These are phyloP conservation scores for Pythium grandisporangium DNA, from an alignment of 352 stramenopile genomes.

Conservation along the genomic window DNA sequence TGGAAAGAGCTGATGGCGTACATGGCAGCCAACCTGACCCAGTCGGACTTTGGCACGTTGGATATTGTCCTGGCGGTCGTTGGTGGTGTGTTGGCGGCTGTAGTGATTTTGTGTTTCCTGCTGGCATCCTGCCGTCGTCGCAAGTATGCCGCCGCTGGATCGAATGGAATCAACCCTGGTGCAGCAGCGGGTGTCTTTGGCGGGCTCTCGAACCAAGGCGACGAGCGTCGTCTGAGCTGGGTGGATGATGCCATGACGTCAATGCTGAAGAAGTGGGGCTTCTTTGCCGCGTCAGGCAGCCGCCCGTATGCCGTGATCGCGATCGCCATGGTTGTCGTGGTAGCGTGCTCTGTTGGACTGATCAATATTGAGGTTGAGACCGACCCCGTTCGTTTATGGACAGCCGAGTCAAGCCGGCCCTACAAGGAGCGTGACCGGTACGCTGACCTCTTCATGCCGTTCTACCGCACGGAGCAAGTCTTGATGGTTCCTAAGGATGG, in stretches of 20 bases:
- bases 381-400: conserved; percentile 48
- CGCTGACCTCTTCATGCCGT: conserved; percentile 40
- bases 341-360: conserved; percentile 15
- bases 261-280: conserved; percentile 27
- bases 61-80: conserved; percentile 51
- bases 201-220: too few relatives aligned
- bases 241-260: conserved; percentile 17
- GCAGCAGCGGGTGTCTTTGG: background rate
- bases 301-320: conserved; percentile 15
- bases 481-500: conserved; percentile 46
- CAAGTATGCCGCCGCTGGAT: conserved; percentile 10
- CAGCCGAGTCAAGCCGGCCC: conserved; percentile 23
- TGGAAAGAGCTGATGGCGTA: conserved; percentile 27
- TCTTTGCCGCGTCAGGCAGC: conserved; percentile 19
- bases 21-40: conserved; percentile 27
- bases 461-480: conserved; percentile 43
- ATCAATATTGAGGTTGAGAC: conserved; percentile 28
- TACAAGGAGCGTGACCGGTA: conserved; percentile 35
- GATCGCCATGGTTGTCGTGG: conserved; percentile 10
- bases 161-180: conserved; percentile 1
- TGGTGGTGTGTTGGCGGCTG: conserved; percentile 23
- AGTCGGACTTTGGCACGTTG: conserved; percentile 27
- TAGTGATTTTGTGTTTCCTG: conserved; percentile 33
- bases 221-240: conserved; percentile 14
- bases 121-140: conserved; percentile 18